Evolutionary conservation across 2,329 filamentous ascomycete species (phyloP), one percentile per base, ranked within the genome.

Genomic region (Ambrosiella cleistominuta): DNA sequence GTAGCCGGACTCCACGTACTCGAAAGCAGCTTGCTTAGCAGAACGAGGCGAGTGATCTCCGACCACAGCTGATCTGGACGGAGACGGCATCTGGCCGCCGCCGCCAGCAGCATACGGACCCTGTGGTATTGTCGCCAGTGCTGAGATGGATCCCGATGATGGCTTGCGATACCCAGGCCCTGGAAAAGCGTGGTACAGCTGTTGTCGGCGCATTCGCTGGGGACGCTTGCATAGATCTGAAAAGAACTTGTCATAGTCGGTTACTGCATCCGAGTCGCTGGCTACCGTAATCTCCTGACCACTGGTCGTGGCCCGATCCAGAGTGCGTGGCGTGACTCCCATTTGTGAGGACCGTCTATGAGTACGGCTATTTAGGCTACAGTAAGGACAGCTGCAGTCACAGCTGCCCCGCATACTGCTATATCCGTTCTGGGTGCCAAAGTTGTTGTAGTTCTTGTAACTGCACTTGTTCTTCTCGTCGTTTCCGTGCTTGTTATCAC

Each of bases 381-480:
- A 47, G n/a, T 11, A 47, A 15, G n/a, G 2, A 47, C 44, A 47
- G 6, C 44, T 17, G 6, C 44, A 47, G 44, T 47, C 19, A 47
- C 44, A 47, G 27, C 27, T 27, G 27, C 27, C 27, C 27, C 27
- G 27, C 27, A 27, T 27, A 27, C 27, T 27, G 27, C 4, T 27
- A 27, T 27, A 27, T 27, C 27, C 27, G 4, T 27, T 27, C 27
- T 5, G 27, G 27, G 27, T 27, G 27, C 27, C 27, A 5, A 27
- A 27, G 27, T 27, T 19, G 19, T 19, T 27, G 27, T 27, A 27
- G 27, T 27, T 27, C 27, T 27, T 27, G 27, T 27, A 27, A 27
- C 4, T 27, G 27, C 27, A 27, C 54, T 57, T 61, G 59, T 37
- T 19, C 50, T 55, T 49, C 59, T 58, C 62, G 56, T 61, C 61